A percentile compares a stretch with the other conserved stretches of the same genome.
These are phyloP conservation scores for Fusarium decemcellulare DNA, from an alignment of 2,329 filamentous ascomycete species.

Conservation along the genomic window DNA sequence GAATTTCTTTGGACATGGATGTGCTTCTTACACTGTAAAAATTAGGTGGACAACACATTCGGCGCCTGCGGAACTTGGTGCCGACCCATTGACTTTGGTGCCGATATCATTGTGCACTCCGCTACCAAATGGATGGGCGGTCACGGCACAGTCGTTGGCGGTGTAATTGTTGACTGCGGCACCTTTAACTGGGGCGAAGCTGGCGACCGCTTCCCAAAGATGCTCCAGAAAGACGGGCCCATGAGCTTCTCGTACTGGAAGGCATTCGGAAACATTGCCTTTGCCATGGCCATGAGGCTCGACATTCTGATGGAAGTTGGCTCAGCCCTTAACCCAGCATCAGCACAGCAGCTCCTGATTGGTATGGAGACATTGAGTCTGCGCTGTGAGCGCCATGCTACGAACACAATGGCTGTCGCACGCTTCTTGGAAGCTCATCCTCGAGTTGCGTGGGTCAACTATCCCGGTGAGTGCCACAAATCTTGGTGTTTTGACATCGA, in stretches of 20 bases:
- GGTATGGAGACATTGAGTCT: slow-evolving; percentile 12
- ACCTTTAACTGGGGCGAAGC: slow-evolving; percentile 91
- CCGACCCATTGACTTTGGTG: slow-evolving; percentile 51
- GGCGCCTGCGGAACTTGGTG: slow-evolving; percentile 5
- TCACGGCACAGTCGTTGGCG: slow-evolving; percentile 93
- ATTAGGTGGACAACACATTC: slow-evolving; percentile 12
- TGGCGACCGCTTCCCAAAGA: neutral
- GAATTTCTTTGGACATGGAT: no score
- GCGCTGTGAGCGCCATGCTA: slow-evolving; percentile 6
- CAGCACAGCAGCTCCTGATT: slow-evolving; percentile 3
- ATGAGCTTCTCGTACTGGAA: slow-evolving; percentile 9
- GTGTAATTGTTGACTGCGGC: slow-evolving; percentile 87
- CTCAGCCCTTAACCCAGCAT: neutral
- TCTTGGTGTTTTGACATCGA: no score
- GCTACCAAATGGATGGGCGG: slow-evolving; percentile 98
- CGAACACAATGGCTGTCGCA: slow-evolving; percentile 2
- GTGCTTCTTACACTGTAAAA: no score
- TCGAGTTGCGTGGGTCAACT: slow-evolving; percentile 9
- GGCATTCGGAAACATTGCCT: neutral
- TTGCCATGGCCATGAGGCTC: slow-evolving; percentile 1
- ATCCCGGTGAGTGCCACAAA: neutral
- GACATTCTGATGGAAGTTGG: slow-evolving; percentile 13
- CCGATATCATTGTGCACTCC: slow-evolving; percentile 93
- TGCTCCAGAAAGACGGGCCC: slow-evolving; percentile 9
- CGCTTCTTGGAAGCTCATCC: slow-evolving; percentile 9